Base-by-base conservation (phyloP, 106 monocot species). In the Iris macrosiphon region DNA sequence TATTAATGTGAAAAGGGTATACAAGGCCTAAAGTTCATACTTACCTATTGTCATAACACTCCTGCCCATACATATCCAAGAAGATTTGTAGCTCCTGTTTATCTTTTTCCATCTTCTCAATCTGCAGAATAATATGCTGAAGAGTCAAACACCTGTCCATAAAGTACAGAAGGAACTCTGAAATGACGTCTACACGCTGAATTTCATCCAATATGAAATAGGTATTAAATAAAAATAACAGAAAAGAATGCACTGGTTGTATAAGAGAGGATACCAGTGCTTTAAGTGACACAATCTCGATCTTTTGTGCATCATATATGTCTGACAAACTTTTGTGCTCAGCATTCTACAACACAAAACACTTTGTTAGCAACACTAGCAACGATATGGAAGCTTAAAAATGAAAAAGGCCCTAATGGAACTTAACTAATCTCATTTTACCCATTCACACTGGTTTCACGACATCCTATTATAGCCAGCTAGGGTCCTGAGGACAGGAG, bases 31-130 rank as follows among this genome's bases (percentile, higher is more conserved):
- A 55, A 8, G 10, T 55, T 55, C 7, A 12, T 7, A 44, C 57
- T 51, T 83, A 96, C 96, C 96, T 76, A 45, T 74, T 79, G 17
- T 96, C 86, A 63, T 61, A 79, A 59, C 74, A 63, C 54, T 83
- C 86, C 31, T 96, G 81, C 31, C 72, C 89, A 66, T 83, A 76
- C 83, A 79, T 86, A 72, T 96, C 96, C 57, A 90, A 29, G 46
- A 83, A 42, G 26, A 69, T 72, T 49, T 67, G 75, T 39, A 89
- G 62, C 58, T 86, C 96, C 66, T 86, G 77, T 40, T 76, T 89
- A 59, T 83, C 77, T 57, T 74, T 77, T 62, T 96, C 89, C 76
- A 90, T 50, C 45, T 76, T 72, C 60, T 90, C 82, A 72, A 75
- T 65, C 96, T 96, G 71, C 69, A 73, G 19, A 40, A 67, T 50